These are phyloP conservation scores for Simmondsia chinensis DNA, from an alignment of 148 eudicot genomes.

Conservation along the genomic window DNA sequence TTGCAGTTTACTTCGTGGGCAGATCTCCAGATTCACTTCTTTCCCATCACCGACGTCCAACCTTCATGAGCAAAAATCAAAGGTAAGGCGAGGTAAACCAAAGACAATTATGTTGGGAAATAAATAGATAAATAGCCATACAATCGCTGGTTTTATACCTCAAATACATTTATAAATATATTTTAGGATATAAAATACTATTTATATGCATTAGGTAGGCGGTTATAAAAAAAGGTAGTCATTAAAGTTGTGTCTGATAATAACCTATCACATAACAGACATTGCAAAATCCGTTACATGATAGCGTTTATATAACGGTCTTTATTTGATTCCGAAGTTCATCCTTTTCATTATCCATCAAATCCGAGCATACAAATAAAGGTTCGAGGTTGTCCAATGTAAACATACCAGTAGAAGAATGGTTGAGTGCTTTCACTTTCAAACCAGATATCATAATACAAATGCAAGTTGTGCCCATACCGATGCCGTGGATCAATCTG, in stretches of 20 bases:
- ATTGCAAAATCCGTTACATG: too few species aligned
- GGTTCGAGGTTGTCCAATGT: neutral
- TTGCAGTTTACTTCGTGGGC: constrained; percentile 53
- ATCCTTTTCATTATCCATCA: neutral
- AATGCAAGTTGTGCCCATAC: constrained; percentile 90
- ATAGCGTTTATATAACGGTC: too few species aligned
- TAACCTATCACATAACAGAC: too few species aligned
- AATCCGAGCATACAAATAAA: neutral
- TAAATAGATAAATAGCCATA: neutral
- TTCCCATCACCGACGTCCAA: constrained; percentile 88
- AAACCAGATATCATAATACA: constrained; percentile 82
- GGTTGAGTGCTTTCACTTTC: constrained; percentile 86
- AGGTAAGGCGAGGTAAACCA: neutral
- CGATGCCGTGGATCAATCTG: constrained; percentile 98
- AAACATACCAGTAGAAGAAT: constrained; percentile 82
- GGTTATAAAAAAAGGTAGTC: too few species aligned
- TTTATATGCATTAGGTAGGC: too few species aligned
- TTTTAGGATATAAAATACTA: too few species aligned
- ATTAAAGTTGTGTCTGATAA: too few species aligned
- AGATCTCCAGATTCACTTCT: constrained; percentile 60
- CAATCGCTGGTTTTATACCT: too few species aligned
- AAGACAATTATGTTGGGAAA: neutral
- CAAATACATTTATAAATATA: too few species aligned
- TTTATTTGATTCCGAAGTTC: neutral
- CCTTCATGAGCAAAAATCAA: constrained; percentile 29